Evolutionary conservation across 202 grass and related monocot species (phyloP), one percentile per base, ranked within the genome.

Genomic region (Musa balbisiana): DNA sequence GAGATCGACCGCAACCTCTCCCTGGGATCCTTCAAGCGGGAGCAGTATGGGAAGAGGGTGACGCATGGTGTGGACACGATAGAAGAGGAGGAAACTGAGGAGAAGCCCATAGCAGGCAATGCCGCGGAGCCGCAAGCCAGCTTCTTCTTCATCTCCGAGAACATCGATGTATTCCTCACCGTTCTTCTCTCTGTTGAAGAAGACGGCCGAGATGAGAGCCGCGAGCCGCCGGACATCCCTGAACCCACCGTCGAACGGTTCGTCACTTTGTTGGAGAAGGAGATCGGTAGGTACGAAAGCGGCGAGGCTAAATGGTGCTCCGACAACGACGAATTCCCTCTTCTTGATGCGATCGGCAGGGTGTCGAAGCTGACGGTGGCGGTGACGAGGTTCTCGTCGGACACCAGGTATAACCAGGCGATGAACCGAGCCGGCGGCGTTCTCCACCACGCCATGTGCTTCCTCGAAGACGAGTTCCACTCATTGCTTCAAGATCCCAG

Each of bases 391-490:
- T 53, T 77, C 75, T 52, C 59, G n/a, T 77, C 49, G 20, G 22
- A 77, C 8, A 17, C 33, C 14, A 59, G 5, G 49, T 77, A 77
- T 12, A 23, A 65, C 49, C 60, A 77, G 0, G 59, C 60, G n/a
- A 65, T 65, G 29, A 66, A 77, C 29, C 75, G 60, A 33, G 4
- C 75, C 49, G 49, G 75, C 20, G 62, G 43, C 9, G 75, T 66
- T 8, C 62, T 77, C 59, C 58, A 77, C 12, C 75, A 66, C 13
- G 49, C 60, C 12, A 66, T 77, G 75, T 10, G 59, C 75, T 65
- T 77, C 62, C 49, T 77, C 20, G 75, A 77, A 52, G 75, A 65
- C 11, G 62, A 77, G 49, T 65, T 77, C 75, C 17, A 64, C 20
- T 52, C 60, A 1, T 62, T 77, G 59, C 75, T 77, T 10, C 56